These are phyloP conservation scores for Anacardium occidentale DNA, from an alignment of 345 rosid genomes.

Conservation along the genomic window DNA sequence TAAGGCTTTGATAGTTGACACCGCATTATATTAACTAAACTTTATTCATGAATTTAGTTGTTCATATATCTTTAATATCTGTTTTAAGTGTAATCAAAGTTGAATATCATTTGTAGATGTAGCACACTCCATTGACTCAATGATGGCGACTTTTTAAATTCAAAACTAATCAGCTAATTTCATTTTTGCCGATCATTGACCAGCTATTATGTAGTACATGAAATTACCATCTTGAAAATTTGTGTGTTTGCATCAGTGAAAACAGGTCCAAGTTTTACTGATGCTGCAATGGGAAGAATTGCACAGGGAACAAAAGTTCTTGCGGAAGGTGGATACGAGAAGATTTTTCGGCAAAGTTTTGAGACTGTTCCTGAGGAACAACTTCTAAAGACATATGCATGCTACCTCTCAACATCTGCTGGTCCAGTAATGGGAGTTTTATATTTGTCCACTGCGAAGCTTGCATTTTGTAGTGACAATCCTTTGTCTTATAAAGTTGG, in stretches of 20 bases:
- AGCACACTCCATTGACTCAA: background rate
- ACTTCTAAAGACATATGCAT: constrained; percentile 74
- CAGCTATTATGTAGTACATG: background rate
- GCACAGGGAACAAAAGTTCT: constrained; percentile 89
- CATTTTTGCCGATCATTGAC: background rate
- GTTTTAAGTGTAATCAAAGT: background rate
- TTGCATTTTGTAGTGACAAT: constrained; percentile 79
- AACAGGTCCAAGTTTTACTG: constrained; percentile 88
- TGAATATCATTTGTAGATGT: background rate
- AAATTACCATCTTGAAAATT: background rate
- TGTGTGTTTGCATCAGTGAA: constrained; percentile 55
- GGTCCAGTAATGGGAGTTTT: constrained; percentile 96
- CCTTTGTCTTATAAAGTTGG: constrained; percentile 82
- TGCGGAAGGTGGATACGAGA: constrained; percentile 97
- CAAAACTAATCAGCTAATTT: background rate
- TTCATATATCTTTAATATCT: background rate
- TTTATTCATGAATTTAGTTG: background rate
- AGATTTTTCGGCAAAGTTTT: constrained; percentile 71
- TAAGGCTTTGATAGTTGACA: background rate
- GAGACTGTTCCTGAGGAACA: constrained; percentile 76
- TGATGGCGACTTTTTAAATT: background rate
- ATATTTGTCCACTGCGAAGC: constrained; percentile 73
- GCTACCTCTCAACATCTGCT: constrained; percentile 92
- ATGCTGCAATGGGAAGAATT: constrained; percentile 86
- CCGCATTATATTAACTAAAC: background rate